Conservation (phyloP, 2,329 filamentous ascomycete species). For the Plectosphaerella plurivora region DNA sequence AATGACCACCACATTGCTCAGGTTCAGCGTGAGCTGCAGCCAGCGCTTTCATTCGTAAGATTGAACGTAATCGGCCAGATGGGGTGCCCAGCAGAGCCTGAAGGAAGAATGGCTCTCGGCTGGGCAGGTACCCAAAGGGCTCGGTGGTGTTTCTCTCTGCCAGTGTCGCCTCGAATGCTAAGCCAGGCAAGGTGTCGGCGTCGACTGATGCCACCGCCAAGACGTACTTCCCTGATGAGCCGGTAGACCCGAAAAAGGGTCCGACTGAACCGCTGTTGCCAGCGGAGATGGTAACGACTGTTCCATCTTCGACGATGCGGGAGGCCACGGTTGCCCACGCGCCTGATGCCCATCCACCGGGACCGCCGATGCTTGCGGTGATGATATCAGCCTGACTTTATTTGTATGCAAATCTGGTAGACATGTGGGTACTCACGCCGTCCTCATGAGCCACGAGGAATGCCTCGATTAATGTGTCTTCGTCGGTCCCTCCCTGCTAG, state of each 20-base stretch:
- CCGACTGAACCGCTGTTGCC: slow-evolving; percentile 37
- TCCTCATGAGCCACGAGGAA: slow-evolving; percentile 23
- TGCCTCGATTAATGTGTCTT: slow-evolving; percentile 23
- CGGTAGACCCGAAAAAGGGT: slow-evolving; percentile 31
- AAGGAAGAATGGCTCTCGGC: slow-evolving; percentile 3
- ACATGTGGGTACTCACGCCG: slow-evolving; percentile 9
- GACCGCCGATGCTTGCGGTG: slow-evolving; percentile 25
- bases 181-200: slow-evolving; percentile 9
- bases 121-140: slow-evolving; percentile 5
- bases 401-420: not conserved
- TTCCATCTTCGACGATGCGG: slow-evolving; percentile 33
- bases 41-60: slow-evolving; percentile 19
- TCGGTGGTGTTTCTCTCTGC: slow-evolving; percentile 1
- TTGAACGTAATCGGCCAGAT: slow-evolving; percentile 19
- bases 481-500: slow-evolving; percentile 12
- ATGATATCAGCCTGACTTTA: slow-evolving; percentile 21
- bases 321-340: slow-evolving; percentile 29
- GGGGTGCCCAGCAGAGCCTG: slow-evolving; percentile 11
- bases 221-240: slow-evolving; percentile 32
- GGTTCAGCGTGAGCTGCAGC: slow-evolving; percentile 32
- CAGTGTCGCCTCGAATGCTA: slow-evolving; percentile 8
- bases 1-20: slow-evolving; percentile 35
- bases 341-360: slow-evolving; percentile 17
- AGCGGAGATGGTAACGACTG: slow-evolving; percentile 33
- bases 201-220: slow-evolving; percentile 37